Evolutionary conservation across 2,329 filamentous ascomycete species (phyloP).

Genomic region (Didymellaceae sp.): DNA sequence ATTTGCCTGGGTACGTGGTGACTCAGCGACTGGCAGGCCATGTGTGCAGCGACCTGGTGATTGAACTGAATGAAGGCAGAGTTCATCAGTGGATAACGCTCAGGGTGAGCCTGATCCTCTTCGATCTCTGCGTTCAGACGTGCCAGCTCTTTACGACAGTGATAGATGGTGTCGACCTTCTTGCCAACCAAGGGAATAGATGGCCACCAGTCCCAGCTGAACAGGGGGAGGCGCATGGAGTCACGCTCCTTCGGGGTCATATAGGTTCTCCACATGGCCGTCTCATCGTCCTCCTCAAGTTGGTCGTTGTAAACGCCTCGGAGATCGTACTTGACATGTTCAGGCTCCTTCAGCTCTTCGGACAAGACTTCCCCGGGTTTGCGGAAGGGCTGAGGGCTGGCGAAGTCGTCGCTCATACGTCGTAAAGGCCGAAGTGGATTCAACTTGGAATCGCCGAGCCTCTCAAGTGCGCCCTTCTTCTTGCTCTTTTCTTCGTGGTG

Average conservation of each 20-base stretch:
- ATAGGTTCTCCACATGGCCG: slow-evolving; percentile 79
- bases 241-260: slow-evolving; percentile 82
- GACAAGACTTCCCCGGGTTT: slow-evolving; percentile 49
- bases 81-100: slow-evolving; percentile 89
- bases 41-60: slow-evolving; percentile 94
- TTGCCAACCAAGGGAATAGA: slow-evolving; percentile 79
- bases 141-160: slow-evolving; percentile 85
- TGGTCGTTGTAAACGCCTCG: slow-evolving; percentile 41
- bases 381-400: slow-evolving; percentile 54
- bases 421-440: slow-evolving; percentile 35
- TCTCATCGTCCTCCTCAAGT: slow-evolving; percentile 40
- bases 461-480: slow-evolving; percentile 26
- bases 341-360: slow-evolving; percentile 32
- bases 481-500: slow-evolving; percentile 26
- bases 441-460: slow-evolving; percentile 31
- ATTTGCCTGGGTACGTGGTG: slow-evolving; percentile 94
- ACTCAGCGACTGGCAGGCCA: slow-evolving; percentile 92
- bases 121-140: slow-evolving; percentile 92
- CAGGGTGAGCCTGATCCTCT: slow-evolving; percentile 81
- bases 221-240: slow-evolving; percentile 74
- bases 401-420: slow-evolving; percentile 43
- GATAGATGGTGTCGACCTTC: slow-evolving; percentile 94
- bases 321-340: slow-evolving; percentile 41
- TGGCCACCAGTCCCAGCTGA: slow-evolving; percentile 70
- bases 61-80: slow-evolving; percentile 99